Evolutionary conservation across 768 basidiomycete genomes (phyloP), one percentile per base, ranked within the genome.

Genomic region (Serpula lacrymans): DNA sequence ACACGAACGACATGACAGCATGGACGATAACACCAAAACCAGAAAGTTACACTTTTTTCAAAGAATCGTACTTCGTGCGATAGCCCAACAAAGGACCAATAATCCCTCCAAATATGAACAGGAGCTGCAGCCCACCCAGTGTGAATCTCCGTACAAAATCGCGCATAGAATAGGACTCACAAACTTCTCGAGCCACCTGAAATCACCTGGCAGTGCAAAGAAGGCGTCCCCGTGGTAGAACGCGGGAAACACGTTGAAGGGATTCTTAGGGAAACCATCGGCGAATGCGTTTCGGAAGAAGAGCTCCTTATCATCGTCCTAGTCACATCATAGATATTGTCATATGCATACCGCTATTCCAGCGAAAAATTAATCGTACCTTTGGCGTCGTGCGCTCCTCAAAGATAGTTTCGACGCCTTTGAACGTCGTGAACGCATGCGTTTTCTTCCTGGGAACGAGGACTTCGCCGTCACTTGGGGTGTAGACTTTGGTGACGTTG

Each of bases 211-310:
- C n/a, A 65, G 44, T 1, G 41, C 54, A 20, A 54, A 49, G 13
- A 49, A 43, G 28, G 48, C 48, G 33, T 65, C 62, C 1, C 64
- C 59, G 20, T 58, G 35, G 42, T 63, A 63, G 27, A 29, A 49
- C 4, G 52, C 46, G 7, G 45, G 43, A 47, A 54, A 50, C 7
- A 46, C 52, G 26, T 57, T 41, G 5, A 64, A 37, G 12, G 58
- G 26, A 30, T 40, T 48, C 7, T 45, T 41, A n/a, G 40, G 10
- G 10, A 34, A 47, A 6, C 59, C 58, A 18, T 38, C 46, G 3
- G 10, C 38, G 9, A 60, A 27, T n/a, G 59, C 1, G 34, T 63
- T 63, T 23, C 62, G 51, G 45, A 65, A 65, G 53, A 63, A 64
- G 5, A 65, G 18, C 45, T 27, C 62, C 36, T 66, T 66, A 31